These are phyloP conservation scores for Lanzia echinophila DNA, from an alignment of 2,329 filamentous ascomycete genomes.

Conservation along the genomic window DNA sequence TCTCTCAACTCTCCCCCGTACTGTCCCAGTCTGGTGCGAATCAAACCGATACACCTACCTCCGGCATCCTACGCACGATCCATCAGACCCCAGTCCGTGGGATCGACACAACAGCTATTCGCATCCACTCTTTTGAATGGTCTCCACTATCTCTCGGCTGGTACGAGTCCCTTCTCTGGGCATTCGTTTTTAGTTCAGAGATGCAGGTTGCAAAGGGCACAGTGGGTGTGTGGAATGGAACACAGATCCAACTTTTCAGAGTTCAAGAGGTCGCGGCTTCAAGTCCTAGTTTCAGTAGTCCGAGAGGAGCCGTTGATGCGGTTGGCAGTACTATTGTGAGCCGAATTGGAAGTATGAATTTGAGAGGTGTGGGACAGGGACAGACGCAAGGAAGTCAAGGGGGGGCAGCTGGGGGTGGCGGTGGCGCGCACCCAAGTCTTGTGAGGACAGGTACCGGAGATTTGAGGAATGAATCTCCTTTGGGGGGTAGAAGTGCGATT, in stretches of 20 bases:
- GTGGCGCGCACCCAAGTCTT: neutral
- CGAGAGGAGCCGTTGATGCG: conserved; percentile 85
- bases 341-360: conserved; percentile 67
- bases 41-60: conserved; percentile 35
- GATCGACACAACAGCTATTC: conserved; percentile 66
- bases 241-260: conserved; percentile 77
- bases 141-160: conserved; percentile 82
- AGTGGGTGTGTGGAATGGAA: conserved; percentile 91
- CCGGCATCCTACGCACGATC: conserved; percentile 48
- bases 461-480: conserved; percentile 2
- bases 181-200: conserved; percentile 84
- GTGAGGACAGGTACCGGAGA: conserved; percentile 10
- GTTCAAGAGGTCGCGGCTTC: conserved; percentile 78
- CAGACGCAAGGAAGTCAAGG: neutral
- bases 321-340: conserved; percentile 86
- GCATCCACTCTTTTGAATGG: conserved; percentile 92
- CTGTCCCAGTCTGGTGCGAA: conserved; percentile 44
- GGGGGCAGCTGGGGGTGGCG: neutral
- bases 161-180: conserved; percentile 94
- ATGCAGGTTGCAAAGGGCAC: conserved; percentile 82
- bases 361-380: conserved; percentile 23
- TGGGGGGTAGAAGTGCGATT: conserved; percentile 12
- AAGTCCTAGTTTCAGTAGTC: conserved; percentile 75
- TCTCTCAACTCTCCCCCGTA: conserved; percentile 56
- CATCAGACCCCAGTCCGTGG: conserved; percentile 57